A percentile compares a stretch with the other conserved stretches of the same genome.
These are phyloP conservation scores for Chlorella sp. DNA, from an alignment of 139 green algal species.

Conservation along the genomic window DNA sequence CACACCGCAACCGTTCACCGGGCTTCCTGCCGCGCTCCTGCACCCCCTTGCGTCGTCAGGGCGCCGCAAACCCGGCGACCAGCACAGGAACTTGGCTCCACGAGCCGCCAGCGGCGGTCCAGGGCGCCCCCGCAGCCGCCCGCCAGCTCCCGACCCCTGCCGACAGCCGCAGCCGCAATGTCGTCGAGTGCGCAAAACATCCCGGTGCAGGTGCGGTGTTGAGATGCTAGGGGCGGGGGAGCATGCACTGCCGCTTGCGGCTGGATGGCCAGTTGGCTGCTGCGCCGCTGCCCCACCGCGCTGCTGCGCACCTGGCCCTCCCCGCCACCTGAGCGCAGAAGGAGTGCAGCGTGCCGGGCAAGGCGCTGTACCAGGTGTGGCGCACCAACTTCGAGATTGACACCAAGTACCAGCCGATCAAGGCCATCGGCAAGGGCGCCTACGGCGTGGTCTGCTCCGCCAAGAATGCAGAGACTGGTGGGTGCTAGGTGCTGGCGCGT, in stretches of 20 bases:
- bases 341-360: constrained; percentile 83
- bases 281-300: too few species aligned
- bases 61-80: too few species aligned
- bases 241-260: too few species aligned
- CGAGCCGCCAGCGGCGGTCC: too few species aligned
- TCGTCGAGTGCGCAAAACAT: constrained; percentile 56
- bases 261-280: too few species aligned
- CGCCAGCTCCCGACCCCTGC: neutral
- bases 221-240: too few species aligned
- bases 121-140: neutral
- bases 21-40: too few species aligned
- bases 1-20: too few species aligned
- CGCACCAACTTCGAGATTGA: constrained; percentile 94
- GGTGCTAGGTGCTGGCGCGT: too few species aligned
- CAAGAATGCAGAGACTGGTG: constrained; percentile 68
- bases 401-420: constrained; percentile 77
- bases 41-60: too few species aligned
- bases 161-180: neutral
- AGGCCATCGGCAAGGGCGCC: constrained; percentile 94
- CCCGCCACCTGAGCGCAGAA: constrained; percentile 14
- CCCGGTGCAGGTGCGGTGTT: constrained; percentile 46
- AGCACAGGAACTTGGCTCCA: too few species aligned
- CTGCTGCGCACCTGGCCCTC: too few species aligned
- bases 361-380: constrained; percentile 86
- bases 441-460: constrained; percentile 98